Evolutionary conservation across 352 stramenopile species (phyloP).

Genomic region (Globisporangium takayamanum): DNA sequence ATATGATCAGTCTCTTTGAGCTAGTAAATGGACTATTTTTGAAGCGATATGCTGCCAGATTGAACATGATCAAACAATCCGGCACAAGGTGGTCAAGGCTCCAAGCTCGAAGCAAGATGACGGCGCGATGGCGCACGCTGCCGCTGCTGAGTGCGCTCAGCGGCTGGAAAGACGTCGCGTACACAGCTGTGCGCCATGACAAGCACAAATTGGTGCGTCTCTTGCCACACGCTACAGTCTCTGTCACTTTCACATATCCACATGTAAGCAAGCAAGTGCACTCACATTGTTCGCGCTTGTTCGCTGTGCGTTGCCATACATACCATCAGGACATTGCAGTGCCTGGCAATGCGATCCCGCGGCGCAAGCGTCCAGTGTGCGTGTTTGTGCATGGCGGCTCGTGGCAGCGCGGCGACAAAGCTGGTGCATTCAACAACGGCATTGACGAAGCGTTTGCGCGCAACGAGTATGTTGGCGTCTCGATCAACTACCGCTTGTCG

Average conservation of each 20-base stretch:
- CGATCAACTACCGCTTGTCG: conserved; percentile 78
- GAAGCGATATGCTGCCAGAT: neutral
- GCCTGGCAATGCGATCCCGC: conserved; percentile 21
- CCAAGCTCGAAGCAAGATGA: conserved; percentile 6
- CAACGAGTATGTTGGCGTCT: conserved; percentile 49
- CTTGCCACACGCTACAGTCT: neutral
- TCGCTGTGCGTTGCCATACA: neutral
- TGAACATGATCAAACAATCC: too few species aligned
- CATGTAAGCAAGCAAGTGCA: neutral
- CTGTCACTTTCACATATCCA: neutral
- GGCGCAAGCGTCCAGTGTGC: conserved; percentile 45
- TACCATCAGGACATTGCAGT: conserved; percentile 49
- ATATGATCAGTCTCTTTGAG: neutral
- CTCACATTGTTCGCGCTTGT: neutral
- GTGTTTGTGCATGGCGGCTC: conserved; percentile 82
- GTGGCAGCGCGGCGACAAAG: conserved; percentile 82
- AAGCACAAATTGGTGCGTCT: conserved; percentile 42
- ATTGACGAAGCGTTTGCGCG: conserved; percentile 57
- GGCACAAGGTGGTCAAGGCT: neutral
- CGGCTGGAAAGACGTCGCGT: conserved; percentile 65
- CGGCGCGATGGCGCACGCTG: conserved; percentile 17
- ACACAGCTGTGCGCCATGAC: conserved; percentile 30
- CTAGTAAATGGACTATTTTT: neutral
- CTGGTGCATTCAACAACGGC: conserved; percentile 46
- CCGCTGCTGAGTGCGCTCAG: conserved; percentile 27